Percentiles rank a stretch among this genome's conserved stretches.
phyloP scores from a whole-genome alignment of 129 eudicot genomes.

The Artemisia annua region DNA sequence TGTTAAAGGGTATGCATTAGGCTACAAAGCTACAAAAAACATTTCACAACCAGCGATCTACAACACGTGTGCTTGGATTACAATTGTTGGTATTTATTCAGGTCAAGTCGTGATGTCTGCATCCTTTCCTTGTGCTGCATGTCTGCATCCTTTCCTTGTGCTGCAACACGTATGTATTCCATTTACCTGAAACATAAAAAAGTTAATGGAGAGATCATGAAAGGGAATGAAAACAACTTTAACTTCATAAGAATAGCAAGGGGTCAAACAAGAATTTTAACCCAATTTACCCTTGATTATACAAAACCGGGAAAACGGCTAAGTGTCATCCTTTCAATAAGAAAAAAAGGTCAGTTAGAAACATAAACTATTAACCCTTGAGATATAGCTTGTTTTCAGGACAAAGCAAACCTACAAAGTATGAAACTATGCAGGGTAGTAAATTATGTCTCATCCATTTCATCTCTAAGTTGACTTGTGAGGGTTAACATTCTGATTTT shows the following conservation, averaged over 20 bases:
- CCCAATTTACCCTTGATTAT: background rate
- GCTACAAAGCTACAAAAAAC: constrained; percentile 7
- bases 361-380: background rate
- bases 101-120: background rate
- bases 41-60: background rate
- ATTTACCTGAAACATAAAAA: background rate
- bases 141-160: background rate
- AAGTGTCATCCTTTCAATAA: background rate
- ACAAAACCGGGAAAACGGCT: background rate
- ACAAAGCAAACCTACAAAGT: background rate
- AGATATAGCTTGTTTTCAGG: background rate
- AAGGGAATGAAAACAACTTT: too few relatives aligned
- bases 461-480: background rate
- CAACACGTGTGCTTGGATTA: constrained; percentile 3
- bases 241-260: background rate
- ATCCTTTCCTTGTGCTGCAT: background rate
- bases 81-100: background rate
- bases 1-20: background rate
- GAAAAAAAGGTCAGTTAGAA: background rate
- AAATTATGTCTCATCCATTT: background rate
- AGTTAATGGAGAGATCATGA: background rate
- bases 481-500: background rate
- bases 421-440: background rate
- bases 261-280: background rate
- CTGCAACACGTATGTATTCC: background rate